Evolutionary conservation across 2,329 filamentous ascomycete species (phyloP), one percentile per base, ranked within the genome.

Genomic region (Botrytis deweyae): DNA sequence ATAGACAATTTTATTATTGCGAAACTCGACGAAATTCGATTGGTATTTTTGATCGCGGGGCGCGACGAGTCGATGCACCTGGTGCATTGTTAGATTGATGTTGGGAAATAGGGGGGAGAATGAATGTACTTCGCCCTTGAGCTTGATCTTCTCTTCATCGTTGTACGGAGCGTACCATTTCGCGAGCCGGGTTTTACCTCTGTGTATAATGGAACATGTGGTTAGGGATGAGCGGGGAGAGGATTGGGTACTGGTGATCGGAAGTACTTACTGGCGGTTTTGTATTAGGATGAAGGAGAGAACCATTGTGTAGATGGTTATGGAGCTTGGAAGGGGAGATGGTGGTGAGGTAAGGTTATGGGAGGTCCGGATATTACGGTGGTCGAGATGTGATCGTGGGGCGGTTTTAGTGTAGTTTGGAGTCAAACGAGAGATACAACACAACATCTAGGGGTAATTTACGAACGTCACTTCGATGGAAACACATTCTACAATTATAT

Each of bases 91-190:
- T 58, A 44, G 12, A 65, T 22, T 68, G 49, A 49, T 16, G 65
- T 65, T 20, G 25, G 44, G 61, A 55, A 29, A 44, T 22, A 59
- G 49, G 71, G 14, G 20, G 58, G 73, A 38, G 20, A 68, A 73
- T 22, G 52, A 4, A 69, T 85, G 74, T 85, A 94, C 93, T 86
- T 99, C 96, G 88, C 96, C 96, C 85, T 99, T 99, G 80, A 99
- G 88, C 85, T 97, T 98, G 83, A 99, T 93, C 87, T 99, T 99
- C 83, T 99, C 94, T 83, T 98, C 95, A 87, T 99, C 96, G 84
- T 91, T 97, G 87, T 98, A 99, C 76, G 96, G 95, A 78, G 93
- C 93, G 87, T 99, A 99, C 95, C 95, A 99, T 86, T 99, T 99
- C 77, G 96, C 96, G 77, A 99, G 89, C 80, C 96, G 93, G 79